Evolutionary conservation across 164 flowering plant genomes (phyloP).

Genomic region (Tetrastigma voinierianum): DNA sequence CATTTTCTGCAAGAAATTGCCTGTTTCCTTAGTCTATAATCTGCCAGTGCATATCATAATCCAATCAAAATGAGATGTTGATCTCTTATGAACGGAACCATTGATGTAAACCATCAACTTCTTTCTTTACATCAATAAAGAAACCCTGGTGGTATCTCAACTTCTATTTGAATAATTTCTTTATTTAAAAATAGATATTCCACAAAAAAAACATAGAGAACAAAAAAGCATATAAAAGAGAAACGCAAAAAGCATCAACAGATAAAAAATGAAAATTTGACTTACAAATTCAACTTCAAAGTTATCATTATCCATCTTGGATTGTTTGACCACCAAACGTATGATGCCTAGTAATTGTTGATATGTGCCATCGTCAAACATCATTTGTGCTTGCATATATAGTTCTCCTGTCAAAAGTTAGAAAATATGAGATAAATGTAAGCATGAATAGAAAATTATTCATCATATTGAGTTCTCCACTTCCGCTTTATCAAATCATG

Average conservation of each 20-base stretch:
- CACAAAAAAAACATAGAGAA: neutral
- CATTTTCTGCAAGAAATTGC: too few species aligned
- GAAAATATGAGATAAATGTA: slow-evolving; percentile 1
- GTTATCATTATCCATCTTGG: slow-evolving; percentile 40
- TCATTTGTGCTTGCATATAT: slow-evolving; percentile 72
- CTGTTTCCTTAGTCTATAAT: too few species aligned
- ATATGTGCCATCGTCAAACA: slow-evolving; percentile 81
- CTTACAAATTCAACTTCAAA: slow-evolving; percentile 78
- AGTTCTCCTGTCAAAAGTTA: slow-evolving; percentile 65
- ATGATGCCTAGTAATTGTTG: slow-evolving; percentile 56
- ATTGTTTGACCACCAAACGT: slow-evolving; percentile 50
- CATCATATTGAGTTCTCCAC: too few species aligned
- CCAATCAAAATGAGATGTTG: too few species aligned
- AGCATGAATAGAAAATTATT: slow-evolving; percentile 6
- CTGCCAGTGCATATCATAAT: too few species aligned
- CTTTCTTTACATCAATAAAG: too few species aligned
- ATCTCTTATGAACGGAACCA: too few species aligned
- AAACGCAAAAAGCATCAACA: neutral
- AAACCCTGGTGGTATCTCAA: too few species aligned
- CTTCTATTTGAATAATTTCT: too few species aligned
- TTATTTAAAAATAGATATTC: neutral
- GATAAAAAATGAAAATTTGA: slow-evolving; percentile 8
- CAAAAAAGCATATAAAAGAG: neutral
- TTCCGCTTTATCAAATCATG: neutral
- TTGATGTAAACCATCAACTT: too few species aligned